Evolutionary conservation across 257 asterid genomes (phyloP).

Genomic region (Solanum ahanhuiri): DNA sequence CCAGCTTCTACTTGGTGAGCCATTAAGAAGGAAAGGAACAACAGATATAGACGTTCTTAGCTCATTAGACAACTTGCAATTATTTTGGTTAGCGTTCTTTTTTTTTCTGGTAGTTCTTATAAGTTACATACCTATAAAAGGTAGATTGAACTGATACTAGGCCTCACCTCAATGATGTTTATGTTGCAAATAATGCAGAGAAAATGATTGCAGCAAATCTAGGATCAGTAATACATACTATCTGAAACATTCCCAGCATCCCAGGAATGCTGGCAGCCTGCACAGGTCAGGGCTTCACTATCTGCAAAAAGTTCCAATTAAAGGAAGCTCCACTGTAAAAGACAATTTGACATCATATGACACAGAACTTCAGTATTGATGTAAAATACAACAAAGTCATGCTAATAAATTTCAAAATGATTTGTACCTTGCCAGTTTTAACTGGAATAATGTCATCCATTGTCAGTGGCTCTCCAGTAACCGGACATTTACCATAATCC

Average conservation of each 20-base stretch:
- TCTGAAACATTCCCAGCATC: slow-evolving; percentile 97
- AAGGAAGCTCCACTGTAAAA: not conserved
- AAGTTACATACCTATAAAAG: not conserved
- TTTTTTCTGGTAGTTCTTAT: not conserved
- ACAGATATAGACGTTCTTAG: not conserved
- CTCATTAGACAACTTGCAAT: not conserved
- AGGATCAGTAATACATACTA: slow-evolving; percentile 37
- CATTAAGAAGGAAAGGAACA: not conserved
- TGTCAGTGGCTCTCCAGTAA: slow-evolving; percentile 78
- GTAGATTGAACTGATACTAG: not conserved
- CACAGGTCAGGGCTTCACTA: slow-evolving; percentile 85
- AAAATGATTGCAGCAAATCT: not conserved
- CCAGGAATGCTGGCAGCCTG: slow-evolving; percentile 99
- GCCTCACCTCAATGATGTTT: not conserved
- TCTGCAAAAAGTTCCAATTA: slow-evolving; percentile 28
- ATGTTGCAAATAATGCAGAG: not conserved
- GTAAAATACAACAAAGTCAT: not conserved
- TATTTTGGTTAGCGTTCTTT: not conserved
- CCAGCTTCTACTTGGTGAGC: not conserved
- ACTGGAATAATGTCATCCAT: slow-evolving; percentile 73
- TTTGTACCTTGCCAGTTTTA: slow-evolving; percentile 70
- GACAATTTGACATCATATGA: not conserved
- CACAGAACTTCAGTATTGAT: not conserved
- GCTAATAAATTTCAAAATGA: no score
- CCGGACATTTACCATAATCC: slow-evolving; percentile 97